Conservation (phyloP, 2,329 filamentous ascomycete species). For the Myriosclerotinia scirpicola region DNA sequence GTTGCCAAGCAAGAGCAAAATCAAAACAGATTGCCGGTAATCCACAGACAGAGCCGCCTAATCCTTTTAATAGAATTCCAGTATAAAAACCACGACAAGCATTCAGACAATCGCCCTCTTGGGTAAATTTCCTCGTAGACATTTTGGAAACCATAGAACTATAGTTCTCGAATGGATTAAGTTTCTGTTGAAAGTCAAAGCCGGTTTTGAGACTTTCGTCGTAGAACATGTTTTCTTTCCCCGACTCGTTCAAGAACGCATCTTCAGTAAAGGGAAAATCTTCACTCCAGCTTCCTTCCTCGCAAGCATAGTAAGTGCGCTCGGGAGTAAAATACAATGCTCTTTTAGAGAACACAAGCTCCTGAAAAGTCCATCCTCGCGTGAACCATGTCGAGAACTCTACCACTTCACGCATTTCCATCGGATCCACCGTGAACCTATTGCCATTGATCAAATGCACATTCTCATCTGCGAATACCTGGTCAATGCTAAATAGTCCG, state of each 20-base stretch:
- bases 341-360: conserved; percentile 31
- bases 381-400: conserved; percentile 9
- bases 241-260: too few species aligned
- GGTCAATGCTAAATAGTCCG: not conserved
- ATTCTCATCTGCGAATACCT: not conserved
- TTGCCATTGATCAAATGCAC: not conserved
- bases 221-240: not conserved
- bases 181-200: not conserved
- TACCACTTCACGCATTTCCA: not conserved
- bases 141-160: not conserved
- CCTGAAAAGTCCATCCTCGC: conserved; percentile 35
- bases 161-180: not conserved
- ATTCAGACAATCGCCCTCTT: conserved; percentile 2
- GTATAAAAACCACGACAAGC: not conserved
- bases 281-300: conserved; percentile 7
- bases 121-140: conserved; percentile 3
- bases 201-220: not conserved
- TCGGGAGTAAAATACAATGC: conserved; percentile 29
- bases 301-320: conserved; percentile 35
- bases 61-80: not conserved
- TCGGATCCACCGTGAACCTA: not conserved
- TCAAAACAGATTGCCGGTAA: conserved; percentile 5
- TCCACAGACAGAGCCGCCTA: not conserved
- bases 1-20: not conserved
- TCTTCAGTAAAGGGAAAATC: not conserved